These are phyloP conservation scores for Taiozyma onychis DNA, from an alignment of 1,139 yeast species.

Conservation along the genomic window DNA sequence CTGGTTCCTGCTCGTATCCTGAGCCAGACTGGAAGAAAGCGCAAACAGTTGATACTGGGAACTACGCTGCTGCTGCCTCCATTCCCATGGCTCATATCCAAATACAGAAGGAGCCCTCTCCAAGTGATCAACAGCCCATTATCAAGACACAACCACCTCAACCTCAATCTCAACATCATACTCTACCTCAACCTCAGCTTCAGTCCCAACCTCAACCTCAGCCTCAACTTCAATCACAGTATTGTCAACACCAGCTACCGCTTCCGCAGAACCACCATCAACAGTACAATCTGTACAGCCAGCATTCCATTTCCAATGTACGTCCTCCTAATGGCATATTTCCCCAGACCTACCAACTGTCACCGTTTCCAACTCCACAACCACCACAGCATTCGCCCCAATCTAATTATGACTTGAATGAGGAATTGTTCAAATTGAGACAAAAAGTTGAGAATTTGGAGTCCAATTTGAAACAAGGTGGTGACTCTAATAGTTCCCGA, in stretches of 20 bases:
- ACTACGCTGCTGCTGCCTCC: conserved; percentile 17
- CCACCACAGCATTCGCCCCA: background rate
- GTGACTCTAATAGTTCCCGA: background rate
- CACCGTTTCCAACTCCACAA: background rate
- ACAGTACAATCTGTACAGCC: background rate
- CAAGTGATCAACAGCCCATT: background rate
- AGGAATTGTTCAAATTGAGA: background rate
- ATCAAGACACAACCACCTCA: background rate
- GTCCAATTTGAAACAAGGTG: conserved; percentile 3
- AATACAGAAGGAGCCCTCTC: conserved; percentile 1
- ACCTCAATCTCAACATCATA: background rate
- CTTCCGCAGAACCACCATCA: background rate
- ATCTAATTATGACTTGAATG: background rate
- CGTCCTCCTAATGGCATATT: background rate
- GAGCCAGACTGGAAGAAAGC: conserved; percentile 21
- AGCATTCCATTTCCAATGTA: background rate
- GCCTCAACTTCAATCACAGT: background rate
- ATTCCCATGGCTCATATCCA: conserved; percentile 18
- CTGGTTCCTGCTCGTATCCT: conserved; percentile 21
- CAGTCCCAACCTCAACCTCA: background rate
- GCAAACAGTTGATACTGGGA: conserved; percentile 2
- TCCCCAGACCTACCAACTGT: background rate
- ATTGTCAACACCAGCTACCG: background rate
- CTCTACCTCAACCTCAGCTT: background rate
- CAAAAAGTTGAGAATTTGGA: conserved; percentile 4